A percentile compares a stretch with the other conserved stretches of the same genome.
Conservation (phyloP, 1,284 basidiomycete genomes). For the Vanrija sp. region DNA sequence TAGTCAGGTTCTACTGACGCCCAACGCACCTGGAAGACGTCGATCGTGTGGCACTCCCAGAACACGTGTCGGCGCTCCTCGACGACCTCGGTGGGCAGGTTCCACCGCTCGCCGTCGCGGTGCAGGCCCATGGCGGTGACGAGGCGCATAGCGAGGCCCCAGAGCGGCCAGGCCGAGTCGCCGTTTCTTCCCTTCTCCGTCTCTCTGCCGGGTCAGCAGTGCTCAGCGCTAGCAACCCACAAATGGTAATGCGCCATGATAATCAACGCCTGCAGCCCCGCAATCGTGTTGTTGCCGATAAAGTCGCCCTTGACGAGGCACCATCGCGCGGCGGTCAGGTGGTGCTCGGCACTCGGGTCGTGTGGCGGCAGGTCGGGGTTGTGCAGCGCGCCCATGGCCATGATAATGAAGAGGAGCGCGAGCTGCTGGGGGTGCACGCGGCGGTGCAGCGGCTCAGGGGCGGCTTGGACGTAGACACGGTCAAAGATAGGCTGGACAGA, state of each 20-base stretch:
- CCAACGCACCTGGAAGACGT: slow-evolving; percentile 19
- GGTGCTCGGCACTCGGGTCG: slow-evolving; percentile 32
- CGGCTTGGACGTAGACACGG: slow-evolving; percentile 12
- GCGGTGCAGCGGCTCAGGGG: neutral
- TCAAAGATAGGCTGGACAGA: slow-evolving; percentile 28
- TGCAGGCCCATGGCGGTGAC: slow-evolving; percentile 39
- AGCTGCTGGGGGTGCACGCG: slow-evolving; percentile 31
- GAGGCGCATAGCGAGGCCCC: slow-evolving; percentile 23
- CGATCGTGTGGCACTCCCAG: slow-evolving; percentile 29
- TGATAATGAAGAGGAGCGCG: slow-evolving; percentile 33
- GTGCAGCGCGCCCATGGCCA: slow-evolving; percentile 39
- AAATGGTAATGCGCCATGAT: slow-evolving; percentile 25
- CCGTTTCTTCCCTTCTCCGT: slow-evolving; percentile 30
- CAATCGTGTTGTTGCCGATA: slow-evolving; percentile 34
- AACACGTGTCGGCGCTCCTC: slow-evolving; percentile 34
- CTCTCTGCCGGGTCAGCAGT: slow-evolving; percentile 2
- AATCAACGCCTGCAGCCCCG: slow-evolving; percentile 34
- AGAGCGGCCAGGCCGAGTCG: slow-evolving; percentile 31
- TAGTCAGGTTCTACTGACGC: neutral
- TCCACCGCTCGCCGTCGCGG: slow-evolving; percentile 42
- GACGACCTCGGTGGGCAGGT: slow-evolving; percentile 29
- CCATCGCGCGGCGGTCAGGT: slow-evolving; percentile 25
- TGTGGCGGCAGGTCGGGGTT: slow-evolving; percentile 38
- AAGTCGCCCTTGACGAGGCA: slow-evolving; percentile 40
- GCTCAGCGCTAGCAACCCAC: neutral